These are phyloP conservation scores for Musa troglodytarum DNA, from an alignment of 176 grass and related monocot species.

Conservation along the genomic window DNA sequence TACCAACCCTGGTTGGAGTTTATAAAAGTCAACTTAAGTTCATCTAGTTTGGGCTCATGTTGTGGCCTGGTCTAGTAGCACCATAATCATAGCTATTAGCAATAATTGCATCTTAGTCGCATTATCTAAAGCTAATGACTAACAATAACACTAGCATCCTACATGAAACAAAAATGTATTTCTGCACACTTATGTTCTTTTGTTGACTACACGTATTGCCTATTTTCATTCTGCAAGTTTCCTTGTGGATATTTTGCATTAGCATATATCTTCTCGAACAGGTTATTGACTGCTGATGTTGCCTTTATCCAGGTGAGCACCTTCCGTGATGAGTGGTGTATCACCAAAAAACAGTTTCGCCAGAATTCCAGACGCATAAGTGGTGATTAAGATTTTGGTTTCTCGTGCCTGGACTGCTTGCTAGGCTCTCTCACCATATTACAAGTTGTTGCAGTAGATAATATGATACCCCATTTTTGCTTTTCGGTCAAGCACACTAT, in stretches of 20 bases:
- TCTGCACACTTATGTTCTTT: too few relatives aligned
- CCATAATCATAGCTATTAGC: too few relatives aligned
- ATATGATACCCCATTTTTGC: background rate
- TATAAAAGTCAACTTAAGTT: too few relatives aligned
- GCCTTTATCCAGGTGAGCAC: constrained; percentile 59
- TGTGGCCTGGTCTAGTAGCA: too few relatives aligned
- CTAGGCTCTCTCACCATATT: background rate
- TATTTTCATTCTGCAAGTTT: too few relatives aligned
- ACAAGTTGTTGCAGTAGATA: background rate
- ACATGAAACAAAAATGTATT: too few relatives aligned
- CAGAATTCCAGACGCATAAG: constrained; percentile 39
- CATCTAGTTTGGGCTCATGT: too few relatives aligned
- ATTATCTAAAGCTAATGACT: too few relatives aligned
- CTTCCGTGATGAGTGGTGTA: constrained; percentile 71
- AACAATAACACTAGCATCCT: too few relatives aligned
- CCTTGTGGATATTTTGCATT: background rate
- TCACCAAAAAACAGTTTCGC: constrained; percentile 53
- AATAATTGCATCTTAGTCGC: too few relatives aligned
- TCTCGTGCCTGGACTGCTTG: background rate
- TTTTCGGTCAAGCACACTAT: background rate
- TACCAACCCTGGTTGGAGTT: too few relatives aligned
- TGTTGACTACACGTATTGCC: too few relatives aligned
- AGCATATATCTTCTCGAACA: background rate
- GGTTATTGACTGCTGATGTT: background rate
- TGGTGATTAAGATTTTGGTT: constrained; percentile 5